These are phyloP conservation scores for Coprinellus aureogranulatus DNA, from an alignment of 768 basidiomycete genomes.

Conservation along the genomic window DNA sequence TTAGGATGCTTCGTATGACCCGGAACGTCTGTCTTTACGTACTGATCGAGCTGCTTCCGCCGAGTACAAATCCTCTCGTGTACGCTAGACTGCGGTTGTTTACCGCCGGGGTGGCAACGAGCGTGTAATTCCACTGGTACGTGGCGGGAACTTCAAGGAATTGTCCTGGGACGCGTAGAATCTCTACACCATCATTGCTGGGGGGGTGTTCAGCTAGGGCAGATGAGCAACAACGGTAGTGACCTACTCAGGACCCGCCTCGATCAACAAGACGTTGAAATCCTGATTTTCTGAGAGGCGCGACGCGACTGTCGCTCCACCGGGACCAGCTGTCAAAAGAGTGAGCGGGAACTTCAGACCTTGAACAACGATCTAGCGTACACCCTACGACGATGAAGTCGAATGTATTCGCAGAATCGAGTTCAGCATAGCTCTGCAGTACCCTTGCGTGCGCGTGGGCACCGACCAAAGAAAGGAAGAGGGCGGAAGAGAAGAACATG, in stretches of 20 bases:
- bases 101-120: constrained; percentile 22
- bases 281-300: constrained; percentile 7
- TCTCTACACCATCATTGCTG: constrained; percentile 19
- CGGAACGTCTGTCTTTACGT: constrained; percentile 4
- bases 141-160: constrained; percentile 10
- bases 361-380: too few species aligned
- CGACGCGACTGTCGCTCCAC: constrained; percentile 8
- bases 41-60: constrained; percentile 32
- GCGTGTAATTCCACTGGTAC: constrained; percentile 34
- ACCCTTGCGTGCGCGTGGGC: too few species aligned
- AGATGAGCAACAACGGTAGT: not conserved
- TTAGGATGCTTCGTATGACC: not conserved
- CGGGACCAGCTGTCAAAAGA: constrained; percentile 8
- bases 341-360: too few species aligned
- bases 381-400: too few species aligned
- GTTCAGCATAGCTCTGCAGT: too few species aligned
- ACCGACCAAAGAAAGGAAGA: too few species aligned
- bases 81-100: constrained; percentile 23
- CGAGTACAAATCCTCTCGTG: constrained; percentile 28
- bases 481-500: too few species aligned
- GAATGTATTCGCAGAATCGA: too few species aligned
- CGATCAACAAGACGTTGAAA: constrained; percentile 9
- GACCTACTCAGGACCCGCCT: constrained; percentile 16
- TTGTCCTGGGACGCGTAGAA: constrained; percentile 17
- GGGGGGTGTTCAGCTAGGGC: too few species aligned